A percentile compares a stretch with the other conserved stretches of the same genome.
These are phyloP conservation scores for Pilasporangium apinafurcum DNA, from an alignment of 352 stramenopile species.

Conservation along the genomic window DNA sequence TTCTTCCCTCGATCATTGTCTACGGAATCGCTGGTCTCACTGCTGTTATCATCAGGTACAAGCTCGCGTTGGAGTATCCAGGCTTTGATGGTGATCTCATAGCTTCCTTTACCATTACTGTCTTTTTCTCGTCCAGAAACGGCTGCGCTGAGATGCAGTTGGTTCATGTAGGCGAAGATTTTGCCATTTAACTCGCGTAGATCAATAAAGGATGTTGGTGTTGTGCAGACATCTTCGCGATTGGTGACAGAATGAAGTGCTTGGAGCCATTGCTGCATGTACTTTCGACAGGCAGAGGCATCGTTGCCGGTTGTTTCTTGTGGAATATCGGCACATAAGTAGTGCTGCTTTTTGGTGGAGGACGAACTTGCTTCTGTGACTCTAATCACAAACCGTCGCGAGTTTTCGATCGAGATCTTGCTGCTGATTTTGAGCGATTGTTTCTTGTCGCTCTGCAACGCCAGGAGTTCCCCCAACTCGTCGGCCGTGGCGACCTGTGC, in stretches of 20 bases:
- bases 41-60: conserved; percentile 8
- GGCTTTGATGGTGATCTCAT: conserved; percentile 44
- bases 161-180: conserved; percentile 37
- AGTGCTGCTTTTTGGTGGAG: conserved; percentile 30
- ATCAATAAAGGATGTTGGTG: conserved; percentile 3
- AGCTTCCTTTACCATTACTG: conserved; percentile 21
- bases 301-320: no score
- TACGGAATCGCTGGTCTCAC: conserved; percentile 1
- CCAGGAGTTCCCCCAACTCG: conserved; percentile 45
- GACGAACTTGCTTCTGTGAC: conserved; percentile 23
- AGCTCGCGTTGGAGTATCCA: conserved; percentile 64
- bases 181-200: conserved; percentile 28
- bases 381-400: conserved; percentile 61
- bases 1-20: no score
- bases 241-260: conserved; percentile 16
- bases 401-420: conserved; percentile 40
- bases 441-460: conserved; percentile 1
- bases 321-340: conserved; percentile 43
- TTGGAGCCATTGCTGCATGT: conserved; percentile 42
- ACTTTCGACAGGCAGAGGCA: conserved; percentile 26
- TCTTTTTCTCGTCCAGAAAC: conserved; percentile 22
- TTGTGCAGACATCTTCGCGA: neutral
- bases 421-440: conserved; percentile 2
- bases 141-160: conserved; percentile 38
- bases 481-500: conserved; percentile 41